These are phyloP conservation scores for Dendrocalamus latiflorus DNA, from an alignment of 202 grass and related monocot species.

Conservation along the genomic window DNA sequence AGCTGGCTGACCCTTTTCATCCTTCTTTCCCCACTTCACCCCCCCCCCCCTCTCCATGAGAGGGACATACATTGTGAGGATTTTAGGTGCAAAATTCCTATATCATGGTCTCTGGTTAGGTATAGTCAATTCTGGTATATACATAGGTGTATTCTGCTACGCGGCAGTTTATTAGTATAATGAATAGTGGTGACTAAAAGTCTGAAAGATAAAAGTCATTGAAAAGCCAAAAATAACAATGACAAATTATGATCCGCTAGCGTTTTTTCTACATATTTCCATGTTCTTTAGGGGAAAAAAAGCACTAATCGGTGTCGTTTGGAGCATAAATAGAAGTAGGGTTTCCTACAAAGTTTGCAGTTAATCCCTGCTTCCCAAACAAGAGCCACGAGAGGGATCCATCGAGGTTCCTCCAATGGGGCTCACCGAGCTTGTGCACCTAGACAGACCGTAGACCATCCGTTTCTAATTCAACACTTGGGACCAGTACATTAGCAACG, in stretches of 20 bases:
- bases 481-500: not conserved
- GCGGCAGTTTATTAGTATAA: too few species aligned
- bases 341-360: too few species aligned
- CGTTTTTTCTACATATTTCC: not conserved
- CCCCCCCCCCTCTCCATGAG: not conserved
- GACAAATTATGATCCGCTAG: too few species aligned
- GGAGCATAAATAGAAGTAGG: too few species aligned
- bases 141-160: too few species aligned
- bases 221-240: too few species aligned
- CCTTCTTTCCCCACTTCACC: too few species aligned
- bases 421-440: not conserved
- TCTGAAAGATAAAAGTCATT: too few species aligned
- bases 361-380: not conserved
- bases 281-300: not conserved
- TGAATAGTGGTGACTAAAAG: too few species aligned
- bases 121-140: not conserved
- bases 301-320: not conserved
- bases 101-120: not conserved
- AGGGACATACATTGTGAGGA: not conserved
- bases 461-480: not conserved
- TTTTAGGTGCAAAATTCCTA: not conserved
- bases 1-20: too few species aligned
- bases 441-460: too few species aligned
- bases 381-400: not conserved
- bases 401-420: not conserved